phyloP scores from a whole-genome alignment of 495 filamentous ascomycete genomes.

The Annulohypoxylon bovei region DNA sequence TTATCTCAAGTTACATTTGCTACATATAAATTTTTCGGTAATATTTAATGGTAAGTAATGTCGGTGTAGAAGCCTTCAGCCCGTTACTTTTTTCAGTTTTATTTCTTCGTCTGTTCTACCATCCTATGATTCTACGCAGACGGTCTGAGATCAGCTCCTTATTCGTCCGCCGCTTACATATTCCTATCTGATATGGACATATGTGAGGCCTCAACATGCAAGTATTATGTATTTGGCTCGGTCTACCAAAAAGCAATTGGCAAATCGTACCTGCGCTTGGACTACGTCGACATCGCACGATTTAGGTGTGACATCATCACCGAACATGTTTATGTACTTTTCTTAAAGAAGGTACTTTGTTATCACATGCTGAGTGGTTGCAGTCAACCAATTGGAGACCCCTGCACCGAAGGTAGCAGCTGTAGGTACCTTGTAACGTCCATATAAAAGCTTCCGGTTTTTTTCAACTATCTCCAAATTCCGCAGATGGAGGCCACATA shows the following conservation, averaged over 20 bases:
- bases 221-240: not conserved
- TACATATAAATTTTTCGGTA: conserved; percentile 2
- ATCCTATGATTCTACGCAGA: not conserved
- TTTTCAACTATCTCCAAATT: conserved; percentile 41
- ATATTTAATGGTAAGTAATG: conserved; percentile 3
- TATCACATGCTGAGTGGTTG: conserved; percentile 28
- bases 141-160: not conserved
- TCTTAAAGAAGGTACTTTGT: conserved; percentile 6
- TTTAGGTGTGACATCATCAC: conserved; percentile 39
- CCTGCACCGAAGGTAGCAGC: not conserved
- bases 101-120: not conserved
- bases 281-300: conserved; percentile 7
- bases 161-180: not conserved
- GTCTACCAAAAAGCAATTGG: conserved; percentile 1
- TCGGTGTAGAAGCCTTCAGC: conserved; percentile 22
- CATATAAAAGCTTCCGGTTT: conserved; percentile 22
- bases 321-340: not conserved
- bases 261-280: not conserved
- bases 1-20: conserved; percentile 36
- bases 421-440: conserved; percentile 14
- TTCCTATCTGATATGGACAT: not conserved
- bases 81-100: not conserved
- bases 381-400: conserved; percentile 9
- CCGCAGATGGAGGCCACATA: conserved; percentile 34
- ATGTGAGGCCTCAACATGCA: not conserved